Evolutionary conservation across 495 filamentous ascomycete species (phyloP), one percentile per base, ranked within the genome.

Genomic region (Parmelia sp.): DNA sequence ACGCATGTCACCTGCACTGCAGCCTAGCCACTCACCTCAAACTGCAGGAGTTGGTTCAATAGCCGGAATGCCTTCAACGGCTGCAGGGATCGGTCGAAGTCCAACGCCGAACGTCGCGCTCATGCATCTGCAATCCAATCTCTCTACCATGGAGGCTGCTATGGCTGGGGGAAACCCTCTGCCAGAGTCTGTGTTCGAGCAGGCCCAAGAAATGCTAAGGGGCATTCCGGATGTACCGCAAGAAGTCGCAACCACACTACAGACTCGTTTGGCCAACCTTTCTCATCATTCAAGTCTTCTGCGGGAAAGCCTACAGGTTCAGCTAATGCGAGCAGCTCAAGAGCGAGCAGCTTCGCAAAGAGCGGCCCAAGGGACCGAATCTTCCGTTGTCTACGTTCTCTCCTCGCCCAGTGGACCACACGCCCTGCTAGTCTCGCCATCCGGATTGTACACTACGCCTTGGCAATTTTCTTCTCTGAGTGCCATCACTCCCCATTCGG

Each of bases 351-450:
- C 29, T 56, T 36, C 51, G 14, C 62, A 63, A 57, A 68, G 29
- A 62, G 31, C 25, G 51, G 62, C 44, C 19, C 62, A 64, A 58
- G 62, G 62, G 27, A 5, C 62, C 27, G 56, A 64, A 51, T 59
- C 74, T 8, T 74, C 83, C 7, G 76, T 82, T 62, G 80, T 86
- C 7, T 89, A 87, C 69, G 77, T 89, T 45, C 72, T 89, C 12
- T 83, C 79, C 5, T 87, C 86, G 3, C 84, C 86, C 1, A 74
- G 71, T 23, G 86, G 86, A 7, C 85, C 83, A 39, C 81, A 83
- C 58, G 84, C 82, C 9, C 71, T 89, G 12, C 70, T 88, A 11
- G 74, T 87, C 25, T 70, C 75, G 11, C 66, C 82, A 72, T 68
- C 76, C 4, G 80, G 80, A 33, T 71, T 77, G 21, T 80, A 82